These are phyloP conservation scores for Epichloe gansuensis DNA, from an alignment of 2,329 filamentous ascomycete genomes.

Conservation along the genomic window DNA sequence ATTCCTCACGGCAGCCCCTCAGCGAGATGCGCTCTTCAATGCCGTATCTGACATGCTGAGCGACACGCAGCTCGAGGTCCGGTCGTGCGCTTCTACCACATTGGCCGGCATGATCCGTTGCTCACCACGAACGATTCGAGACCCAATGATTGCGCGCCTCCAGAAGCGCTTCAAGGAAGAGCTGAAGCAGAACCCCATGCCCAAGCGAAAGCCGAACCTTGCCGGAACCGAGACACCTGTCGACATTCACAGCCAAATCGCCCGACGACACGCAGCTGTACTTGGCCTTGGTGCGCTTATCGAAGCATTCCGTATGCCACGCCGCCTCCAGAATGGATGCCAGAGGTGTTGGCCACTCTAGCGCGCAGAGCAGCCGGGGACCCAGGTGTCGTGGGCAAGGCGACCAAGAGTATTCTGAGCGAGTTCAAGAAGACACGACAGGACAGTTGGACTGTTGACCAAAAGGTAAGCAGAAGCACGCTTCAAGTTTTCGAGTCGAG, in stretches of 20 bases:
- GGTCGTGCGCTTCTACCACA: conserved; percentile 82
- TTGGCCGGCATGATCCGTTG: conserved; percentile 97
- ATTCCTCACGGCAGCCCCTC: conserved; percentile 65
- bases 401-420: conserved; percentile 83
- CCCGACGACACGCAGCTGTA: conserved; percentile 80
- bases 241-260: conserved; percentile 62
- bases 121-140: conserved; percentile 69
- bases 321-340: conserved; percentile 87
- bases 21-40: conserved; percentile 72
- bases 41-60: conserved; percentile 94
- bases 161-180: conserved; percentile 68
- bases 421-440: conserved; percentile 99
- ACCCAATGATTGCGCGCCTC: conserved; percentile 62
- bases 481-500: too few species aligned
- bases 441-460: conserved; percentile 96
- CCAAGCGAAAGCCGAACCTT: conserved; percentile 51
- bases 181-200: conserved; percentile 75
- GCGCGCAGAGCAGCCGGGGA: conserved; percentile 80
- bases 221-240: conserved; percentile 57
- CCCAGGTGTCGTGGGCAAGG: conserved; percentile 85
- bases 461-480: conserved; percentile 58
- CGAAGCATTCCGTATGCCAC: conserved; percentile 94
- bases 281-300: conserved; percentile 82
- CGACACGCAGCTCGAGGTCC: conserved; percentile 85
- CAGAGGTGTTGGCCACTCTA: conserved; percentile 75